Evolutionary conservation across 257 asterid genomes (phyloP), one percentile per base, ranked within the genome.

Genomic region (Ehretia macrophylla): DNA sequence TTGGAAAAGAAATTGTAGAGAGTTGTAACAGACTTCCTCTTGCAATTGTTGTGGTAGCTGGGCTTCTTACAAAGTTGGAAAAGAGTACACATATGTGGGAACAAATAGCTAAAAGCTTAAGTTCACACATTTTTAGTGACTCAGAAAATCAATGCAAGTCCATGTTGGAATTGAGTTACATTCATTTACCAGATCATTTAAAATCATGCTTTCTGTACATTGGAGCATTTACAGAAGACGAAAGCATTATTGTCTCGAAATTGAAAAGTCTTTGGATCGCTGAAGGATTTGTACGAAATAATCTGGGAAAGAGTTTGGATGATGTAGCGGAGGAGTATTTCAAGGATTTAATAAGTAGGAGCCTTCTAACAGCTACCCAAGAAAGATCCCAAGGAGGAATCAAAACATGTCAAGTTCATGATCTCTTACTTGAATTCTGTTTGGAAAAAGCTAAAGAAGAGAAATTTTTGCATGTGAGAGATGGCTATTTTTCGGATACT

Each of bases 41-140:
- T 16, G 1, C 64, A 23, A 42, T 58, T 58, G 52, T 42, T 9
- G 32, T 0, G 1, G 32, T 56, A 0, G 61, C 61, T 14, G 3
- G 0, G 10, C 14, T 45, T 8, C 53, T 59, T 0, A 37, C 45
- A 14, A 13, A 9, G 11, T 0, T 0, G 53, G 42, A 59, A 40
- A 59, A 17, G 54, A 59, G 20, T 0, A 38, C 18, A 27, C 0
- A 22, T 14, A 21, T 2, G 23, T 59, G 64, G 64, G 39, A 22
- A 6, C 10, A 23, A 45, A 39, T 59, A 14, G 64, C 55, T 0
- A 23, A 6, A 4, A 45, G 45, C 8, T 44, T 59, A 44, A 51
- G 54, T 0, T 5, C 42, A 3, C 17, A 16, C n/a, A 23, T n/a
- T 0, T 0, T 0, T 21, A 0, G 0, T 1, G 0, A n/a, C 54